Conservation (phyloP, 768 basidiomycete species). For the Solioccasus polychromus region DNA sequence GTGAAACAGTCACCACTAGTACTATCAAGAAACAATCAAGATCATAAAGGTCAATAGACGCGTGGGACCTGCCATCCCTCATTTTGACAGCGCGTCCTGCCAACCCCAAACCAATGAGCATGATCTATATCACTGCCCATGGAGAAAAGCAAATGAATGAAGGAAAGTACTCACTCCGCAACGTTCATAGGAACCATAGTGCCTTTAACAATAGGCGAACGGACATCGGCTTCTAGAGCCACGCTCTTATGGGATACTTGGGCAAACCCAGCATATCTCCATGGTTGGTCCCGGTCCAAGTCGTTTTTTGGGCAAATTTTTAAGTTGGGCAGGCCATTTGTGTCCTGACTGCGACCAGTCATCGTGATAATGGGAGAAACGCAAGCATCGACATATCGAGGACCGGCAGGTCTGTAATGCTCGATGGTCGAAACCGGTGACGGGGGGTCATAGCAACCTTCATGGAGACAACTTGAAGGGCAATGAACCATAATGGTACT, state of each 20-base stretch:
- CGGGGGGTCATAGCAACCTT: constrained; percentile 6
- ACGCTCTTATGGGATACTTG: constrained; percentile 13
- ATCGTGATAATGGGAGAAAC: constrained; percentile 26
- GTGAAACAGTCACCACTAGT: constrained; percentile 16
- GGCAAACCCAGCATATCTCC: constrained; percentile 8
- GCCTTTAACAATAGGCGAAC: constrained; percentile 27
- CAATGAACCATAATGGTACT: constrained; percentile 18
- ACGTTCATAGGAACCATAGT: constrained; percentile 20
- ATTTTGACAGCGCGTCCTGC: constrained; percentile 10
- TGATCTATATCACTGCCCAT: constrained; percentile 8
- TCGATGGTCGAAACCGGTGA: background rate
- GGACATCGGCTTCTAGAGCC: constrained; percentile 22
- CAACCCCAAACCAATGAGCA: constrained; percentile 12
- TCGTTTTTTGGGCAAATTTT: background rate
- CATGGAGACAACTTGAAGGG: constrained; percentile 18
- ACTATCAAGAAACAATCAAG: constrained; percentile 15
- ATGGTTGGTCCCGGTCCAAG: constrained; percentile 1
- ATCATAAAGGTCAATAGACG: constrained; percentile 10
- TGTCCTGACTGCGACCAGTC: background rate
- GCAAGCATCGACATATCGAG: constrained; percentile 25
- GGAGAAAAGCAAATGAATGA: background rate
- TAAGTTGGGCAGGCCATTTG: background rate
- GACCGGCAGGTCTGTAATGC: background rate
- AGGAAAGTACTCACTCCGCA: constrained; percentile 19
- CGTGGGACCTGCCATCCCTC: constrained; percentile 8